Evolutionary conservation across 1,284 basidiomycete genomes (phyloP), one percentile per base, ranked within the genome.

Genomic region (Inonotus obliquus): DNA sequence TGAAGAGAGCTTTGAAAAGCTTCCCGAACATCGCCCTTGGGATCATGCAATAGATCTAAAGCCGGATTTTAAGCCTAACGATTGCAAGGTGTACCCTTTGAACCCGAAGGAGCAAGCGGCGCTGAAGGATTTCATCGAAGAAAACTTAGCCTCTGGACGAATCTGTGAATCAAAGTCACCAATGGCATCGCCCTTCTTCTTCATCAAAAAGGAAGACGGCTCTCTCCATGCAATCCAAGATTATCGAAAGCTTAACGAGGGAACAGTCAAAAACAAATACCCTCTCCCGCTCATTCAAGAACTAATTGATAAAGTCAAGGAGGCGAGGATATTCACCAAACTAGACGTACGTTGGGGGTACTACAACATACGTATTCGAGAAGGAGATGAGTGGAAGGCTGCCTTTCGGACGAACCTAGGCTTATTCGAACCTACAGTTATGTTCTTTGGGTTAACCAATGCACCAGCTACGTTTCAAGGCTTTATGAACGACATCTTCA

Each of bases 371-470:
- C 62, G 71, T 1, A 70, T 75, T 49, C 65, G 63, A 5, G 57
- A 67, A 14, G 72, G 71, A 29, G 67, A 75, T 62, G 66, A 74
- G 48, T 73, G 72, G 71, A 73, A 74, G 61, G 71, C 68, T 21
- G 57, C 71, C 0, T 75, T 75, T 64, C 44, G 60, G 9, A 72
- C 71, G 0, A 66, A 67, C 9, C 68, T 67, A 17, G 74, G 73
- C 19, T 45, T 68, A 1, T 77, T 67, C 62, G 70, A 77, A 65
- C 72, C 60, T 52, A 41, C 60, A 1, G 71, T 75, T 35, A 70
- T 76, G 73, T 71, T 70, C 0, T 74, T 74, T 57, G 73, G 77
- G 0, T 66, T 78, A 3, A 72, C 71, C 52, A 79, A 79, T 61
- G 73, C 73, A 0, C 77, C 76, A 0, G 69, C 74, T 0, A 66